A percentile compares a stretch with the other conserved stretches of the same genome.
These are phyloP conservation scores for Kockovaella imperatae DNA, from an alignment of 768 basidiomycete species.

Conservation along the genomic window DNA sequence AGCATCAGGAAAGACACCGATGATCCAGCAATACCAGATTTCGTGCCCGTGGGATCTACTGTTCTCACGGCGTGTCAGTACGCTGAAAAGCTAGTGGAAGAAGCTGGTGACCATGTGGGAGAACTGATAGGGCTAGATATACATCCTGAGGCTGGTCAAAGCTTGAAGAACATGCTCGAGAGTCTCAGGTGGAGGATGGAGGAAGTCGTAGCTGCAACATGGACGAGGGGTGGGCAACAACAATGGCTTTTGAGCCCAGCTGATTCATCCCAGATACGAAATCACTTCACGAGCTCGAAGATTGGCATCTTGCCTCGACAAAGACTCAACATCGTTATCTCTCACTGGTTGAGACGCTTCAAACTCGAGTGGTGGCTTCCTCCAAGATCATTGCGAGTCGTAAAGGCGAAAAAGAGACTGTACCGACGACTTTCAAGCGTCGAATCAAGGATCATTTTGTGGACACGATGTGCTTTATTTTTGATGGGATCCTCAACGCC, in stretches of 20 bases:
- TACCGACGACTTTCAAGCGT: slow-evolving; percentile 18
- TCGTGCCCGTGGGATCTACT: slow-evolving; percentile 55
- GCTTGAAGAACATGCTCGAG: slow-evolving; percentile 66
- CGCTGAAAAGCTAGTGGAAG: slow-evolving; percentile 67
- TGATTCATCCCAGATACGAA: slow-evolving; percentile 58
- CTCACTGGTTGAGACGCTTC: slow-evolving; percentile 68
- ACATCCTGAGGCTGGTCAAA: slow-evolving; percentile 55
- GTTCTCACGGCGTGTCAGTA: slow-evolving; percentile 75
- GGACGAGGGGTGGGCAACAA: slow-evolving; percentile 69
- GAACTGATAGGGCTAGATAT: slow-evolving; percentile 77
- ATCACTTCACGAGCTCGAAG: slow-evolving; percentile 73
- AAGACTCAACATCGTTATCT: slow-evolving; percentile 52
- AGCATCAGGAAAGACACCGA: slow-evolving; percentile 44
- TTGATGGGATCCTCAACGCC: slow-evolving; percentile 26
- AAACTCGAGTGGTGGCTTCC: slow-evolving; percentile 43
- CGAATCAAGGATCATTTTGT: slow-evolving; percentile 37
- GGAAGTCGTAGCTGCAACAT: slow-evolving; percentile 66
- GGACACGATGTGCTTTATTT: slow-evolving; percentile 29
- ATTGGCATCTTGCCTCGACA: slow-evolving; percentile 56
- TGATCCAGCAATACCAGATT: slow-evolving; percentile 55
- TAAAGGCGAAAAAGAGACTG: slow-evolving; percentile 18
- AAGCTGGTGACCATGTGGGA: slow-evolving; percentile 75
- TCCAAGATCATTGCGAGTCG: slow-evolving; percentile 19
- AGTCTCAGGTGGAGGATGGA: slow-evolving; percentile 80
- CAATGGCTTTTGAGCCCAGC: slow-evolving; percentile 2